Percentiles rank a stretch among this genome's conserved stretches.
These are phyloP conservation scores for Luzula sylvatica DNA, from an alignment of 176 grass and related monocot genomes.

Conservation along the genomic window DNA sequence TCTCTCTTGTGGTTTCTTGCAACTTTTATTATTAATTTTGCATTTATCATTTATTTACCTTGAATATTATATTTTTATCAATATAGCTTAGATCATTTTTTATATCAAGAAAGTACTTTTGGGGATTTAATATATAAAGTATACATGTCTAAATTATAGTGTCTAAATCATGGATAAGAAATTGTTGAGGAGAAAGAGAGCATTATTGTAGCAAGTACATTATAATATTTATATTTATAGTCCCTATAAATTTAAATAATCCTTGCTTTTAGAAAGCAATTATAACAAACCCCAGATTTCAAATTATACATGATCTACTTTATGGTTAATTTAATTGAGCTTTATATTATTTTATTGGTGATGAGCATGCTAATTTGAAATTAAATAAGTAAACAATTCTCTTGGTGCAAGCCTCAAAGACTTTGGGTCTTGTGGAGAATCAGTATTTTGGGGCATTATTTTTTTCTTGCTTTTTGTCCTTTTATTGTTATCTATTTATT, in stretches of 20 bases:
- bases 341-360: constrained; percentile 25
- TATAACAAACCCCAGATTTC: constrained; percentile 1
- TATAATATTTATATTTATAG: too few relatives aligned
- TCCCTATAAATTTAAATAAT: background rate
- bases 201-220: too few relatives aligned
- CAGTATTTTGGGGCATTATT: background rate
- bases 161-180: too few relatives aligned
- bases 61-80: background rate
- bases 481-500: background rate
- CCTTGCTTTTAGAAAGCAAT: constrained; percentile 9
- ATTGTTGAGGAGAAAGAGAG: too few relatives aligned
- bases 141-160: too few relatives aligned
- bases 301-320: constrained; percentile 1
- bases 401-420: constrained; percentile 10
- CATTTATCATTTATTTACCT: background rate
- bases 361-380: constrained; percentile 15
- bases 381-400: constrained; percentile 6
- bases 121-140: too few relatives aligned
- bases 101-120: background rate
- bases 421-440: constrained; percentile 12
- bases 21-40: background rate
- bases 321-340: constrained; percentile 1
- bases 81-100: background rate
- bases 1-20: too few relatives aligned
- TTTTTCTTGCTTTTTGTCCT: background rate